Percentiles rank a stretch among this genome's conserved stretches.
Conservation (phyloP, 1,284 basidiomycete genomes). For the Pholiota adiposa region DNA sequence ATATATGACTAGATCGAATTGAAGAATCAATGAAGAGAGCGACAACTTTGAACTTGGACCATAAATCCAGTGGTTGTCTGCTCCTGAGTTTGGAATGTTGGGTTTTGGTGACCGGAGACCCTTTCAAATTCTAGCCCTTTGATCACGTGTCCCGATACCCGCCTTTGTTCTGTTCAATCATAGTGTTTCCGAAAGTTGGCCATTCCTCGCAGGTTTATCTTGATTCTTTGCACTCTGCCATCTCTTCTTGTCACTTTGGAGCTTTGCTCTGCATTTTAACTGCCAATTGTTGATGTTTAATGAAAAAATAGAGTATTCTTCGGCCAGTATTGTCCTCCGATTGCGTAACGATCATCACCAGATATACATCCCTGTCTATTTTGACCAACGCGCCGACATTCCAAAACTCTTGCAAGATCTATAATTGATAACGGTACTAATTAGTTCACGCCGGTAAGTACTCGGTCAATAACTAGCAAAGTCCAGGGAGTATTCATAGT, state of each 20-base stretch:
- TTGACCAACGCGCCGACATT: too few species aligned
- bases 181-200: too few species aligned
- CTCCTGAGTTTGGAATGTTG: conserved; percentile 1
- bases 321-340: too few species aligned
- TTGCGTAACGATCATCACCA: too few species aligned
- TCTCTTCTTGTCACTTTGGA: too few species aligned
- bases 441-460: background rate
- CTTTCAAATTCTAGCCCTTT: background rate
- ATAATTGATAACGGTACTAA: background rate
- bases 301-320: too few species aligned
- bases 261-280: too few species aligned
- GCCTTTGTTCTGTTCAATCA: background rate
- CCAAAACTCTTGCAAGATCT: too few species aligned
- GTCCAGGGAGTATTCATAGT: conserved; percentile 1
- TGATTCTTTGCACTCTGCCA: too few species aligned
- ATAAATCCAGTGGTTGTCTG: background rate
- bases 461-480: background rate
- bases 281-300: too few species aligned
- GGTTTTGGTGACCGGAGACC: background rate
- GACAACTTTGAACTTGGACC: background rate
- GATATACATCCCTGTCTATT: too few species aligned
- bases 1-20: conserved; percentile 10
- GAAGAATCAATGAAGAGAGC: conserved; percentile 1
- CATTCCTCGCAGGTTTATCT: too few species aligned
- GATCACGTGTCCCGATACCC: conserved; percentile 5